These are phyloP conservation scores for Cytospora mali DNA, from an alignment of 2,329 filamentous ascomycete species.

Conservation along the genomic window DNA sequence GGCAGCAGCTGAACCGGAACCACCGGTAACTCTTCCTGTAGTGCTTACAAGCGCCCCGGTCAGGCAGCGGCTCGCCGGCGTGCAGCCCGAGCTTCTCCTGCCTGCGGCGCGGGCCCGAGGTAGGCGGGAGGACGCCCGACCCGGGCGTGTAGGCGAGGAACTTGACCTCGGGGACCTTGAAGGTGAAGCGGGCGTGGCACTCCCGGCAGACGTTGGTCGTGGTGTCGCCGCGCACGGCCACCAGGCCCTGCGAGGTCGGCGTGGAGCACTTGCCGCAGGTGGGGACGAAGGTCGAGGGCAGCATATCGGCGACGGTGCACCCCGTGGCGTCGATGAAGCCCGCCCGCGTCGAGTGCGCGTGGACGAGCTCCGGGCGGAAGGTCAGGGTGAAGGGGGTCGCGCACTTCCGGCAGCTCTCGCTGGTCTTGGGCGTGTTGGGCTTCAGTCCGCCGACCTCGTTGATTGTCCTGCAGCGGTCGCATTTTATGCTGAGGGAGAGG, in stretches of 20 bases:
- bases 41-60: slow-evolving; percentile 57
- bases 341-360: slow-evolving; percentile 71
- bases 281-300: slow-evolving; percentile 78
- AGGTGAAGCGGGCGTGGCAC: slow-evolving; percentile 79
- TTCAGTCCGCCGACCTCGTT: slow-evolving; percentile 71
- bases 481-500: slow-evolving; percentile 73
- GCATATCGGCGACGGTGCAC: slow-evolving; percentile 74
- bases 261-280: slow-evolving; percentile 79
- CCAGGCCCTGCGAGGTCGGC: slow-evolving; percentile 64
- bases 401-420: slow-evolving; percentile 61
- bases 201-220: slow-evolving; percentile 75
- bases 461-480: slow-evolving; percentile 74
- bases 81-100: slow-evolving; percentile 59
- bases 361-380: slow-evolving; percentile 71
- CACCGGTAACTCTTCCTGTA: slow-evolving; percentile 63
- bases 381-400: slow-evolving; percentile 52
- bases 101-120: slow-evolving; percentile 46
- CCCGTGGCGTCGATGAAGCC: slow-evolving; percentile 78
- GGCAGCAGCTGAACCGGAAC: slow-evolving; percentile 68
- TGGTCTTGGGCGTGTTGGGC: slow-evolving; percentile 52
- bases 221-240: slow-evolving; percentile 73
- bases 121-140: slow-evolving; percentile 38
- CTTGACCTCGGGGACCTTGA: slow-evolving; percentile 76
- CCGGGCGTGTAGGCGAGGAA: slow-evolving; percentile 71
- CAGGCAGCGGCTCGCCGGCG: slow-evolving; percentile 58